These are phyloP conservation scores for Bruguiera hainesii DNA, from an alignment of 441 rosid species.

Conservation along the genomic window DNA sequence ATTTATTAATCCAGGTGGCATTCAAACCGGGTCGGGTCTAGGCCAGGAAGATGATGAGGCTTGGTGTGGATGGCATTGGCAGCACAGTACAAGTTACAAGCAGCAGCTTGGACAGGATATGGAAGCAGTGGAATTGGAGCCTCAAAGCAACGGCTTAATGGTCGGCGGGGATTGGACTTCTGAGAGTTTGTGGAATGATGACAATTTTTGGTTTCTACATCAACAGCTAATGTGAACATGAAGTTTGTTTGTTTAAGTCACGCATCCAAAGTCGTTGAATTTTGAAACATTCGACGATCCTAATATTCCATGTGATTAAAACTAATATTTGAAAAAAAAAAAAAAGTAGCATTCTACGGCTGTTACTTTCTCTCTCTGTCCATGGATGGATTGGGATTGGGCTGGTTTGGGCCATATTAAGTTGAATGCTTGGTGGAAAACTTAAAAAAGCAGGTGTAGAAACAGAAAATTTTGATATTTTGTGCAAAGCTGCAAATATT, in stretches of 20 bases:
- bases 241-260: conserved; percentile 32
- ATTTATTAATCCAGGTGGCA: not conserved
- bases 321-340: too few relatives aligned
- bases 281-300: not conserved
- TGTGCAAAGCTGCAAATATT: too few relatives aligned
- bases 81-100: not conserved
- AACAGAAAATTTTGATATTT: too few relatives aligned
- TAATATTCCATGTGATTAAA: conserved; percentile 15
- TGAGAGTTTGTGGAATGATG: conserved; percentile 47
- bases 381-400: too few relatives aligned
- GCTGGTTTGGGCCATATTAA: not conserved
- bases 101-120: conserved; percentile 11
- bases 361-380: too few relatives aligned
- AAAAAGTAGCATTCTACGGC: too few relatives aligned
- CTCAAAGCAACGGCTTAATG: conserved; percentile 17
- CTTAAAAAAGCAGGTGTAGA: too few relatives aligned
- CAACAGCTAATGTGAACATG: conserved; percentile 31
- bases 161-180: conserved; percentile 33
- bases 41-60: conserved; percentile 3
- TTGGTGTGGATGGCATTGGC: conserved; percentile 11
- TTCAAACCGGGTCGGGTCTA: conserved; percentile 22
- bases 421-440: too few relatives aligned
- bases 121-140: conserved; percentile 19
- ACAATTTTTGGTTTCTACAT: conserved; percentile 32
- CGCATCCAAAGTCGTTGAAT: conserved; percentile 19